phyloP scores from a whole-genome alignment of 192 early-diverging fungal species.

The Entomortierella lignicola region DNA sequence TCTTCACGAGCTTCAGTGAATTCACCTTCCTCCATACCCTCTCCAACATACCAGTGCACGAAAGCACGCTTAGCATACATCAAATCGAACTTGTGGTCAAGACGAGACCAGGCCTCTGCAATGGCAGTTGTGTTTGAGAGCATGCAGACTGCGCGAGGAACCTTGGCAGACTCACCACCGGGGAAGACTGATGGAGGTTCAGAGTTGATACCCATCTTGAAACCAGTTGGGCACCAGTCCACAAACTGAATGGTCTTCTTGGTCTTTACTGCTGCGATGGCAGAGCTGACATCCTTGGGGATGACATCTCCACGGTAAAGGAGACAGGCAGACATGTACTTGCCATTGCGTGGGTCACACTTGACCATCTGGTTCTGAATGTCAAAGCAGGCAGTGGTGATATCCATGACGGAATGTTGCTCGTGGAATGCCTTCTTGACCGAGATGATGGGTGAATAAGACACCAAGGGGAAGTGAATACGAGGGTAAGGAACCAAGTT shows the following conservation, averaged over 20 bases:
- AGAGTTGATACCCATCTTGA: slow-evolving; percentile 99
- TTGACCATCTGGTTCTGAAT: slow-evolving; percentile 99
- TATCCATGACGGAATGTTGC: slow-evolving; percentile 94
- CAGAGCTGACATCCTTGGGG: slow-evolving; percentile 95
- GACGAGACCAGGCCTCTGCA: slow-evolving; percentile 98
- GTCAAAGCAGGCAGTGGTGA: slow-evolving; percentile 97
- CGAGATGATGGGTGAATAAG: slow-evolving; percentile 95
- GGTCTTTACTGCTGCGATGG: slow-evolving; percentile 92
- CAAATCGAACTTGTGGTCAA: slow-evolving; percentile 99
- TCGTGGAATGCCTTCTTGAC: slow-evolving; percentile 98
- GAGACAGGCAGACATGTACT: slow-evolving; percentile 99
- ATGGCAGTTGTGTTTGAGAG: slow-evolving; percentile 99
- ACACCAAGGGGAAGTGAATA: slow-evolving; percentile 98
- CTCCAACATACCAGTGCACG: slow-evolving; percentile 99
- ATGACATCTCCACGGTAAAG: slow-evolving; percentile 99
- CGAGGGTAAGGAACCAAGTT: slow-evolving; percentile 99
- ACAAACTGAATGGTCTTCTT: slow-evolving; percentile 98
- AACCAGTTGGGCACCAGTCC: slow-evolving; percentile 99
- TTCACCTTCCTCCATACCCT: slow-evolving; percentile 99
- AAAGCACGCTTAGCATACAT: slow-evolving; percentile 99
- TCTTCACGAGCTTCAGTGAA: slow-evolving; percentile 99
- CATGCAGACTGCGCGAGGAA: slow-evolving; percentile 97
- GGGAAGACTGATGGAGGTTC: slow-evolving; percentile 79
- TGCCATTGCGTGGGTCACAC: slow-evolving; percentile 96
- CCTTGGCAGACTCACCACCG: slow-evolving; percentile 92